Evolutionary conservation across 176 grass and related monocot species (phyloP), one percentile per base, ranked within the genome.

Genomic region (Oryza coarctata): DNA sequence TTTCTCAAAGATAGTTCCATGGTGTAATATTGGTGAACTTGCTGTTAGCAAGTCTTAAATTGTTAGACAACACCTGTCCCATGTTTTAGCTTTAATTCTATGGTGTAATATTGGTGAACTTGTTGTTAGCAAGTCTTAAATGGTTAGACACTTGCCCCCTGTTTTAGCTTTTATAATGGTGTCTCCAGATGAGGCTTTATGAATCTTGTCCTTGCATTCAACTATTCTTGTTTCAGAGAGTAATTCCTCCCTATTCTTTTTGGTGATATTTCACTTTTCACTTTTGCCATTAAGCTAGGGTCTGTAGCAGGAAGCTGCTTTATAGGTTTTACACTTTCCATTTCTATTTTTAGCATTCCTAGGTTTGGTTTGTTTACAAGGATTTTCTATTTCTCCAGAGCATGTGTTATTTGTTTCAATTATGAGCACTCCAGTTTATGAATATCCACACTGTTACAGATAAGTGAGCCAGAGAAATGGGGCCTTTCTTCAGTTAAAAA

Each of bases 401-500:
- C 55, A 77, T 75, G 60, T 3, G 18, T 12, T 76, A 40, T 63
- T 86, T 77, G 33, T 81, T 86, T 66, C 49, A 35, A 55, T 43
- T 13, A 38, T 69, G 15, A 82, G 18, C 30, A 61, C 75, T 81
- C 82, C 77, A 65, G 61, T 85, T 75, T 15, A 71, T 79, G 74
- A 76, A 83, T 71, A 63, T 49, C 38, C n/a, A 29, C 82, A 31
- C 15, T 87, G 33, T 72, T 84, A 57, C 90, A 98, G 96, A 91
- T 98, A 55, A 98, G 87, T 39, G 93, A 98, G 84, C 96, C 96
- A 65, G 75, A 91, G 76, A 74, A 91, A 75, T 98, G 96, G 96
- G 89, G 89, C 63, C 64, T 85, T 67, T 12, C 81, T 71, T 60
- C 94, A 62, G 76, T 74, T 58, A 88, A 86, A 57, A 98, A 97